A percentile compares a stretch with the other conserved stretches of the same genome.
These are phyloP conservation scores for Dioscorea zingiberensis DNA, from an alignment of 106 monocot species.

Conservation along the genomic window DNA sequence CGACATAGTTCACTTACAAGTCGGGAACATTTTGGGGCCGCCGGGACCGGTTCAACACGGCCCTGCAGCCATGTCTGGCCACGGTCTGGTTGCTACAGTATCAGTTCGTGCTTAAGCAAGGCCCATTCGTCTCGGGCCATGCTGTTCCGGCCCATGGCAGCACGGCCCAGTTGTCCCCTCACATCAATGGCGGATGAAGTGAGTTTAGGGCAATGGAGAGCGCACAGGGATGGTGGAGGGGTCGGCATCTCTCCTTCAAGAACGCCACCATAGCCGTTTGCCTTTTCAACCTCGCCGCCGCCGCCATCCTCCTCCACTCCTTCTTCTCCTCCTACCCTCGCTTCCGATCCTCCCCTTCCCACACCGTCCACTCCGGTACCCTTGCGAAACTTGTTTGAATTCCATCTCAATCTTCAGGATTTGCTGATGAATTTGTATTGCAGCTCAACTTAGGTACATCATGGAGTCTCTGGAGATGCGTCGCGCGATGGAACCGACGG, in stretches of 20 bases:
- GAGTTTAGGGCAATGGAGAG: neutral
- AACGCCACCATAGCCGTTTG: conserved; percentile 3
- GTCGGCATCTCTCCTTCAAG: neutral
- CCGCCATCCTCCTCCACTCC: neutral
- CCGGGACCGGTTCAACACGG: too few relatives aligned
- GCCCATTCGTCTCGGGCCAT: too few relatives aligned
- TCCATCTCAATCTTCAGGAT: neutral
- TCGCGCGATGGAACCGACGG: neutral
- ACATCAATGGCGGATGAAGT: too few relatives aligned
- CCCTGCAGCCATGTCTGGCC: too few relatives aligned
- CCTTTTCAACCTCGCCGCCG: neutral
- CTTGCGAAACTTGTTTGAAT: neutral
- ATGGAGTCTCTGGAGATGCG: conserved; percentile 4
- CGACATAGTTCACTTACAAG: too few relatives aligned
- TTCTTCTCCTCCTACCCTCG: neutral
- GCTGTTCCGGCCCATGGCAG: too few relatives aligned
- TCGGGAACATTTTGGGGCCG: too few relatives aligned
- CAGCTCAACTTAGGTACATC: neutral
- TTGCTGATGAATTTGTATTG: neutral
- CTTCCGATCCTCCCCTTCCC: neutral
- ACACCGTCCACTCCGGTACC: neutral
- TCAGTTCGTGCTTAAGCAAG: too few relatives aligned
- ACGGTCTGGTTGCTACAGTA: too few relatives aligned
- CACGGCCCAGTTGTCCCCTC: too few relatives aligned
- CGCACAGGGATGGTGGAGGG: neutral